These are phyloP conservation scores for Aspergillus sp. DNA, from an alignment of 2,329 filamentous ascomycete species.

Conservation along the genomic window DNA sequence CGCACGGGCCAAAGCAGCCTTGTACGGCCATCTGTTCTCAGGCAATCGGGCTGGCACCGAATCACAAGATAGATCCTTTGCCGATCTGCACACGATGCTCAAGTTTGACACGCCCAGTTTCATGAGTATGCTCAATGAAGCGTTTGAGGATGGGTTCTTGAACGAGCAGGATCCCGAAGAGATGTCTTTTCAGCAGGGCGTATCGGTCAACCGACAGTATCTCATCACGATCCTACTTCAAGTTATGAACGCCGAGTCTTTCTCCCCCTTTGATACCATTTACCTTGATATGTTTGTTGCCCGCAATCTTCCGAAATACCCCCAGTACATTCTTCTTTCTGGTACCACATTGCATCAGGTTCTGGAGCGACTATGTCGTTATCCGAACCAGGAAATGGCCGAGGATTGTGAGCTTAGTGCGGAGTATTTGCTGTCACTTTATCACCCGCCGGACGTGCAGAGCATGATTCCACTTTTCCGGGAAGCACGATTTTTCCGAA, in stretches of 20 bases:
- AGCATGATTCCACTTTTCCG: constrained; percentile 72
- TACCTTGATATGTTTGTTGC: constrained; percentile 99
- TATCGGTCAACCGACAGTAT: constrained; percentile 84
- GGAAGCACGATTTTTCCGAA: constrained; percentile 79
- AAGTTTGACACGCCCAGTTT: constrained; percentile 89
- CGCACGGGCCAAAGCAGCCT: constrained; percentile 71
- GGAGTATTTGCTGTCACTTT: constrained; percentile 89
- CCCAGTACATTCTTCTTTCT: constrained; percentile 87
- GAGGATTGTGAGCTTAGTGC: constrained; percentile 97
- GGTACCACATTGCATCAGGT: constrained; percentile 80
- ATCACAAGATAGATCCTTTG: constrained; percentile 64
- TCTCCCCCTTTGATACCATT: constrained; percentile 75
- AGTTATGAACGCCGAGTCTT: constrained; percentile 71
- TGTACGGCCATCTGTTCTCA: constrained; percentile 93
- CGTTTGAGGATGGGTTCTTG: constrained; percentile 90
- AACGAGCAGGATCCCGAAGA: constrained; percentile 70
- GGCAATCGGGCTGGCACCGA: constrained; percentile 49
- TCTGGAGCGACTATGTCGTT: constrained; percentile 76
- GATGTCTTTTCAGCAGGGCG: constrained; percentile 43
- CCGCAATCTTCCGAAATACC: constrained; percentile 91
- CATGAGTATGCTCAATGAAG: constrained; percentile 91
- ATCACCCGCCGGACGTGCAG: constrained; percentile 79
- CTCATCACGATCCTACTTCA: constrained; percentile 86
- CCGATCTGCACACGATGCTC: constrained; percentile 77
- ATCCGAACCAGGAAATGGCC: constrained; percentile 71